Base-by-base conservation (phyloP, 495 filamentous ascomycete species). In the Umbilicaria muhlenbergii region DNA sequence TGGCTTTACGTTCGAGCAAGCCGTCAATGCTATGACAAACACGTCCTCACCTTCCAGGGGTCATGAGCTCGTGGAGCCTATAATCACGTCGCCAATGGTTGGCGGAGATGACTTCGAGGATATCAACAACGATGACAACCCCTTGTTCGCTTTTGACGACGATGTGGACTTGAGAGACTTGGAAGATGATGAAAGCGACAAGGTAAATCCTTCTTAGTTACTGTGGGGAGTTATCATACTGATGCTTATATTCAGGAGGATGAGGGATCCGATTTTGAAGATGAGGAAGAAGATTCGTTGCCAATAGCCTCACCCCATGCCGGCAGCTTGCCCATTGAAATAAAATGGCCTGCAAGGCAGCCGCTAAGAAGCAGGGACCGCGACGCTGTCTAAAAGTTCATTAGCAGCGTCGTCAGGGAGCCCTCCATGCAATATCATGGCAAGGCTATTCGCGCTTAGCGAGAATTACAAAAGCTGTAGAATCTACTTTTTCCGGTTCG, bases 51-150 rank as follows among this genome's bases (percentile, higher is more conserved):
- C n/a, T 41, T 59, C 60, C 38, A 85, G 52, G 5, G 68, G 59
- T 81, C 82, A 85, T 15, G 59, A 66, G 51, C 81, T 65, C 16
- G 83, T 61, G 12, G 81, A 84, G 0, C 69, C 73, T 56, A 85
- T 81, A 50, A 83, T 83, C 33, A 24, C 34, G 5, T 39, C 46
- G 14, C 45, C 42, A n/a, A 8, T 34, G 5, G 19, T 16, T n/a
- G 43, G 42, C n/a, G 42, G 42, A 39, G 50, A 50, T 32, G 46
- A 48, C 18, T 50, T 51, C 39, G 50, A 56, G 17, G 39, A 44
- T 39, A 19, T 46, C 1, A 36, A 45, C n/a, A 39, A 36, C 14
- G 41, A 41, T 11, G 49, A 51, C 33, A 49, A 56, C 32, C 50
- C 52, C 18, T 36, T 56, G 1, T 56, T 56, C 34, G 41, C 50